Conservation (phyloP, 2,329 filamentous ascomycete species). For the Triangularia verruculosa region DNA sequence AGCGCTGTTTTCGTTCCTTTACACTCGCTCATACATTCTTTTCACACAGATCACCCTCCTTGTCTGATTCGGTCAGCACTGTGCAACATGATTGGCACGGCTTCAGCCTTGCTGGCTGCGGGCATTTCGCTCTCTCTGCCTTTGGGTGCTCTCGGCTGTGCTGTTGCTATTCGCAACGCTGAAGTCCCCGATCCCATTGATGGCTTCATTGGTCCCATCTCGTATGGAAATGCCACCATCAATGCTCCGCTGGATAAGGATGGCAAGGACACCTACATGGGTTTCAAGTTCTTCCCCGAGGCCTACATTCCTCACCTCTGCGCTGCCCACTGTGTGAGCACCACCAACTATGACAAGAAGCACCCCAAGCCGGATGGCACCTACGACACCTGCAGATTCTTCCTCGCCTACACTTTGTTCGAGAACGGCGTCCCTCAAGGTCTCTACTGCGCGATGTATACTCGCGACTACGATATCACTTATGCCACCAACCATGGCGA, state of each 20-base stretch:
- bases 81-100: neutral
- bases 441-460: constrained; percentile 17
- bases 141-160: neutral
- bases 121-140: neutral
- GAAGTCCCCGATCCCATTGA: constrained; percentile 10
- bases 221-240: constrained; percentile 17
- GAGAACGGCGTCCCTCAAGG: constrained; percentile 11
- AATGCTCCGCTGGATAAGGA: constrained; percentile 18
- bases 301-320: constrained; percentile 16
- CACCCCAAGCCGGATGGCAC: constrained; percentile 12
- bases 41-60: neutral
- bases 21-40: neutral
- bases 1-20: neutral
- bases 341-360: constrained; percentile 17
- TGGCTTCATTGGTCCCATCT: constrained; percentile 17
- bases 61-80: neutral
- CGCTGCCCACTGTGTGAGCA: constrained; percentile 15
- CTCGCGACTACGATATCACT: constrained; percentile 12
- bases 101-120: constrained; percentile 1
- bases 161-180: neutral
- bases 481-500: constrained; percentile 16
- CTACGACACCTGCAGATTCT: constrained; percentile 17
- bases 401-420: constrained; percentile 15
- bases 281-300: constrained; percentile 18
- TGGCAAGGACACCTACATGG: constrained; percentile 17